Percentiles rank a stretch among this genome's conserved stretches.
phyloP scores from a whole-genome alignment of 169 alveolate genomes.

The Eimeria praecox region DNA sequence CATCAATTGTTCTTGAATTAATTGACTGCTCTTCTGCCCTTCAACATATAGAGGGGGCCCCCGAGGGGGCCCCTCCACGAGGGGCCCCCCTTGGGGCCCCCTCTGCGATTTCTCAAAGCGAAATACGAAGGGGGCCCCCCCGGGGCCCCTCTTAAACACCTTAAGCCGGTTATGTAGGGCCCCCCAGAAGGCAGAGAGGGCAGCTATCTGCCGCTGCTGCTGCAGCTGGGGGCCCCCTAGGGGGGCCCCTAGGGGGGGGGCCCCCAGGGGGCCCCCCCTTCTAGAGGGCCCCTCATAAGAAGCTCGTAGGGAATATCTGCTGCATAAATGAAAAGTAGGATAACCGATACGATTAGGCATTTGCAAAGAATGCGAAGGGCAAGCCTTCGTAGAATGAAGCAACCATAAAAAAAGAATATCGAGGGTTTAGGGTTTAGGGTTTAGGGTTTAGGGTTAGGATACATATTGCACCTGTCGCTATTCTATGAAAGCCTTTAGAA shows the following conservation, averaged over 20 bases:
- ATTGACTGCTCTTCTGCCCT: neutral
- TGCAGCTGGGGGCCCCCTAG: constrained; percentile 15
- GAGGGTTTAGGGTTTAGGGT: constrained; percentile 24
- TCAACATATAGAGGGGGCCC: neutral
- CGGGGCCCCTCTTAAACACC: neutral
- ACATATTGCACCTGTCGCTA: neutral
- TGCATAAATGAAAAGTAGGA: neutral
- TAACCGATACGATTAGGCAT: neutral
- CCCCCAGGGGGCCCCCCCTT: neutral
- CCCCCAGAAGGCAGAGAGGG: neutral
- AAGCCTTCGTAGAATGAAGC: neutral
- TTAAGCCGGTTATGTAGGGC: neutral
- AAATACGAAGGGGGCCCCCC: too few species aligned
- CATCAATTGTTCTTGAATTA: neutral
- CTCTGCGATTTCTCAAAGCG: too few species aligned
- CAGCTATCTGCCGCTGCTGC: constrained; percentile 25
- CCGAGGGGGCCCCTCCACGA: neutral
- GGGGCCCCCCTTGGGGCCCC: neutral
- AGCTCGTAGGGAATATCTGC: neutral
- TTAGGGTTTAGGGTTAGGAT: neutral
- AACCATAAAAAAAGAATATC: neutral
- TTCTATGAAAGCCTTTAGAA: neutral
- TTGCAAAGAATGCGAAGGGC: neutral
- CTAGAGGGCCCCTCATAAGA: neutral
- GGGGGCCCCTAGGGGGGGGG: constrained; percentile 2